Evolutionary conservation across 208 protist genomes (phyloP).

Genomic region (Naegleria gruberi): DNA sequence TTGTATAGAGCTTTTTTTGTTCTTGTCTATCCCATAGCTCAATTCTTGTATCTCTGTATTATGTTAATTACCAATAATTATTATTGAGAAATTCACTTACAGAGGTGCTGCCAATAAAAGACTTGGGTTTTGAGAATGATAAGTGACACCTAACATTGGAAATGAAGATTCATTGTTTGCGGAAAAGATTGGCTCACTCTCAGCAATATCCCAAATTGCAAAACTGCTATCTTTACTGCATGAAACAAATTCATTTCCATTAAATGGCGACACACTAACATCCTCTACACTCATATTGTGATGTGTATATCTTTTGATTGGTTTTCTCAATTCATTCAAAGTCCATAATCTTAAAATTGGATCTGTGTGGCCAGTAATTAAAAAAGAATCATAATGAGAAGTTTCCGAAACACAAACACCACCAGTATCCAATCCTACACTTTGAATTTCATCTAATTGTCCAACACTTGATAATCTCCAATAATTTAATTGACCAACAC

Average conservation of each 20-base stretch:
- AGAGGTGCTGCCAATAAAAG: neutral
- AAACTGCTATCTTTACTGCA: constrained; percentile 5
- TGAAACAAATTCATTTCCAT: constrained; percentile 1
- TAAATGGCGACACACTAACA: neutral
- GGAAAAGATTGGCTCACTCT: constrained; percentile 13
- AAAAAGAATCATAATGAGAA: neutral
- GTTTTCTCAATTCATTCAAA: neutral
- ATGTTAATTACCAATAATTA: neutral
- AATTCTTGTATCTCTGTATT: neutral
- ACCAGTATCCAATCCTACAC: neutral
- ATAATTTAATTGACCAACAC: constrained; percentile 8
- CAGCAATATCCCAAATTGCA: neutral
- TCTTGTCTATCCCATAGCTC: constrained; percentile 5
- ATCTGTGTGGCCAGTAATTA: constrained; percentile 2
- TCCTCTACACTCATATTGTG: constrained; percentile 12
- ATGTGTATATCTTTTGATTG: neutral
- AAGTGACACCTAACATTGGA: neutral
- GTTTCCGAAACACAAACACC: neutral
- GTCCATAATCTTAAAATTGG: constrained; percentile 7
- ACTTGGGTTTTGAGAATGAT: constrained; percentile 9
- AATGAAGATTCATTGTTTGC: neutral
- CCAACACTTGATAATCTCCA: neutral
- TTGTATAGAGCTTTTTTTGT: neutral
- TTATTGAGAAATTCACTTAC: neutral
- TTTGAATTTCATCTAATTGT: constrained; percentile 16